Base-by-base conservation (phyloP, 768 basidiomycete species). In the Termitomyces sp. region DNA sequence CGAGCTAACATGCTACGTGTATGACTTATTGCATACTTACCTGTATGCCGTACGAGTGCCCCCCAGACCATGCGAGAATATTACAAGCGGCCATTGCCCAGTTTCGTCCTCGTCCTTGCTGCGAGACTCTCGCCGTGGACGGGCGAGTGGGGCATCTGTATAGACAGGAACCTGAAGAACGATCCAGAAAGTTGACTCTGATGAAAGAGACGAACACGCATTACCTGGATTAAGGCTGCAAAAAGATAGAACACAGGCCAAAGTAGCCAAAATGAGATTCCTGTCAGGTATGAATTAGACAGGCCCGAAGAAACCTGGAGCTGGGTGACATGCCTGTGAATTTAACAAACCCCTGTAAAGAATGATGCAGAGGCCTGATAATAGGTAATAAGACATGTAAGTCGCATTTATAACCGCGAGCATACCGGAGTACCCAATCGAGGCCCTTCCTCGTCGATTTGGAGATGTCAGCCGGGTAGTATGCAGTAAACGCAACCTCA, bases 61-160 rank as follows among this genome's bases (percentile, higher is more conserved):
- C 19, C 83, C 86, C 21, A 94, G 79, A 19, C 92, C 92, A 72
- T 94, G 92, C 10, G 87, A 90, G 70, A 93, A 94, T 41, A 94
- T 78, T 31, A 92, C 81, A 31, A 94, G 77, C 0, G 90, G 89
- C 89, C 89, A 90, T 48, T 78, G 77, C 17, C 40, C 15, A 31
- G 58, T 23, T 40, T 53, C 50, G 33, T 56, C 52, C 9, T 47
- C 52, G 28, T 30, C 40, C 43, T 67, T 38, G 7, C 38, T 58
- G 45, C 49, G 23, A n/a, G 4, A 47, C 28, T 28, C 63, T 58
- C 3, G 63, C 63, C 11, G 76, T 75, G 76, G 78, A 38, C 70
- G 65, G 4, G 82, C 74, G 21, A 86, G 78, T 5, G 81, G 79
- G 3, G 82, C 83, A 55, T 81, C 79, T 11, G 69, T 68, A 62